Evolutionary conservation across 768 basidiomycete species (phyloP).

Genomic region (Kwoniella newhampshirensis): DNA sequence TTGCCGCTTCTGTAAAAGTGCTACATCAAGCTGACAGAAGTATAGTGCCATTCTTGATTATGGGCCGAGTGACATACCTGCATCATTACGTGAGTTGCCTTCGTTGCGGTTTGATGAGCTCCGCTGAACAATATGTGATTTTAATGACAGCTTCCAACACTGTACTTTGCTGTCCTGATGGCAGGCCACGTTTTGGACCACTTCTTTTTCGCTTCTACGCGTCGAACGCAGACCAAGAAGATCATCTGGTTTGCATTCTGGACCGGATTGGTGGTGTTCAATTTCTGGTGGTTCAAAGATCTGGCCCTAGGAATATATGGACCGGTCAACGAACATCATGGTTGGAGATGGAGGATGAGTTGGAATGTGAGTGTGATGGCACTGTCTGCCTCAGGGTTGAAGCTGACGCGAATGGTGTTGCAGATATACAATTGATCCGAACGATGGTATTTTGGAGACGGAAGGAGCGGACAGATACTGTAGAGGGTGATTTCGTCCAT

Average conservation of each 20-base stretch:
- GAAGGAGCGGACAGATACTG: not conserved
- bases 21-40: constrained; percentile 2
- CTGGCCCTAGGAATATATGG: constrained; percentile 91
- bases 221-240: constrained; percentile 61
- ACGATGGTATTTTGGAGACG: too few relatives aligned
- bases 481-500: too few relatives aligned
- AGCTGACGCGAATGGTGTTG: not conserved
- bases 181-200: constrained; percentile 87
- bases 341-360: constrained; percentile 73
- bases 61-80: constrained; percentile 89
- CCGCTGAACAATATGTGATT: not conserved
- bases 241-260: constrained; percentile 67
- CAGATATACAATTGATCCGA: constrained; percentile 15
- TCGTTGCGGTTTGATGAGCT: constrained; percentile 15
- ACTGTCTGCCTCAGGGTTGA: too few relatives aligned
- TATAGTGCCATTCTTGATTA: constrained; percentile 95
- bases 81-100: constrained; percentile 80
- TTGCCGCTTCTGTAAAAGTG: too few relatives aligned
- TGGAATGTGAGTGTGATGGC: constrained; percentile 47
- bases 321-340: constrained; percentile 74
- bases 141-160: constrained; percentile 89
- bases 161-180: constrained; percentile 96
- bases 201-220: constrained; percentile 73
- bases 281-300: constrained; percentile 93
- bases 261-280: constrained; percentile 63